Evolutionary conservation across 2,329 filamentous ascomycete genomes (phyloP).

Genomic region (Ascochyta pisi): DNA sequence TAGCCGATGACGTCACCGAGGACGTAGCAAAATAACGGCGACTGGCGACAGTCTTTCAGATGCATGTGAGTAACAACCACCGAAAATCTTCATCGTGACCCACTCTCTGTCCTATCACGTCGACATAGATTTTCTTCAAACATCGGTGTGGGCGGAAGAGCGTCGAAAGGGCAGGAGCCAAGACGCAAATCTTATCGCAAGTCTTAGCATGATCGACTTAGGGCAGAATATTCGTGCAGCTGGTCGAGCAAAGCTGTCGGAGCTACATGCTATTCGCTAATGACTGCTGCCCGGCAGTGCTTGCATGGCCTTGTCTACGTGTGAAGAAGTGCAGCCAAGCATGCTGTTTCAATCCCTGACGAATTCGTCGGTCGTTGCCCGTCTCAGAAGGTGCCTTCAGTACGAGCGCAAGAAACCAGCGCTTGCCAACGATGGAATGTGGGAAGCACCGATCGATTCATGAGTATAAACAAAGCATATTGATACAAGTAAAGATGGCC

Average conservation of each 20-base stretch:
- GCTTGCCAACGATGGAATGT: not conserved
- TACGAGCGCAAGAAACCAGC: not conserved
- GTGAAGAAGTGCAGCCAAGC: conserved; percentile 7
- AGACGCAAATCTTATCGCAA: conserved; percentile 19
- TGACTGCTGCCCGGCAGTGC: conserved; percentile 12
- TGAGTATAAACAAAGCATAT: not conserved
- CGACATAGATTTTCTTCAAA: conserved; percentile 2
- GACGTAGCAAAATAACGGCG: too few species aligned
- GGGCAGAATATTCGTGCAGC: conserved; percentile 5
- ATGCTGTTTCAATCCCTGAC: conserved; percentile 9
- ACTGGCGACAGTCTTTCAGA: too few species aligned
- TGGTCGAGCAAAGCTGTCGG: conserved; percentile 1
- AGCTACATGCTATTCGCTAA: conserved; percentile 4
- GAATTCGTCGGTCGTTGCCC: conserved; percentile 3
- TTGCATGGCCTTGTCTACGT: conserved; percentile 1
- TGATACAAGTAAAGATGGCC: not conserved
- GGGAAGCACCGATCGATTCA: not conserved
- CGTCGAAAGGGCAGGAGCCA: conserved; percentile 19
- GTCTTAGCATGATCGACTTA: conserved; percentile 19
- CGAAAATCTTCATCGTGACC: not conserved
- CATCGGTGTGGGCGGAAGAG: conserved; percentile 10
- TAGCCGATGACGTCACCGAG: too few species aligned
- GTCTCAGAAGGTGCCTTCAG: conserved; percentile 14
- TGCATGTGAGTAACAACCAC: not conserved
- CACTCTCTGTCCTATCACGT: not conserved